Evolutionary conservation across 1,284 basidiomycete species (phyloP), one percentile per base, ranked within the genome.

Genomic region (Trametes pubescens): DNA sequence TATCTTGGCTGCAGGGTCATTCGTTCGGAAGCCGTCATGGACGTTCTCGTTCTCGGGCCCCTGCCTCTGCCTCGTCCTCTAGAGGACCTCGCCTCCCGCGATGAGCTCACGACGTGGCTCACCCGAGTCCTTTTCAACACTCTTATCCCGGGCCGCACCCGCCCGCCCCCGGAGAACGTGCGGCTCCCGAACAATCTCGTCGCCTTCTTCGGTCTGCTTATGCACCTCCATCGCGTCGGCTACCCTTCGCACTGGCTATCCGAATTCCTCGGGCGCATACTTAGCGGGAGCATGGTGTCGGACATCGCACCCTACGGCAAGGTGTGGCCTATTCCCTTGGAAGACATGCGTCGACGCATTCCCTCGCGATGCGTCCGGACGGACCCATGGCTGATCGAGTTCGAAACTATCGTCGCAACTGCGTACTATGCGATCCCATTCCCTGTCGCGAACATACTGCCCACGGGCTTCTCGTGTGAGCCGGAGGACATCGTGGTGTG

Each of bases 111-210:
- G 18, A 71, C 73, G 22, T 82, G 80, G 80, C 76, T 82, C 60
- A 75, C 76, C n/a, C 71, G 76, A 57, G 69, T 78, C 44, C 72
- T 80, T 55, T 73, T 82, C 59, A 75, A 73, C 65, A 77, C 74
- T n/a, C 61, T 78, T 64, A 69, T 72, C 43, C 74, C 76, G 38
- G 76, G 75, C n/a, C 72, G 64, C 51, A 67, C 66, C 61, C 66
- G 71, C 57, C 56, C 69, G 71, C 63, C 51, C 6, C 74, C 72
- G 14, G 57, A 51, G 62, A 73, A 78, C 61, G 70, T 80, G 58
- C 76, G 74, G 29, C 71, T 77, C 65, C 77, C 82, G 55, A 77
- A 78, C 68, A 79, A 76, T 61, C 71, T 81, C 53, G 75, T 76
- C 52, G 73, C 75, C 21, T 75, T 80, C 71, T 61, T 78, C 54